Evolutionary conservation across 139 green algal genomes (phyloP), one percentile per base, ranked within the genome.

Genomic region (Protoeuglena noctilucae): DNA sequence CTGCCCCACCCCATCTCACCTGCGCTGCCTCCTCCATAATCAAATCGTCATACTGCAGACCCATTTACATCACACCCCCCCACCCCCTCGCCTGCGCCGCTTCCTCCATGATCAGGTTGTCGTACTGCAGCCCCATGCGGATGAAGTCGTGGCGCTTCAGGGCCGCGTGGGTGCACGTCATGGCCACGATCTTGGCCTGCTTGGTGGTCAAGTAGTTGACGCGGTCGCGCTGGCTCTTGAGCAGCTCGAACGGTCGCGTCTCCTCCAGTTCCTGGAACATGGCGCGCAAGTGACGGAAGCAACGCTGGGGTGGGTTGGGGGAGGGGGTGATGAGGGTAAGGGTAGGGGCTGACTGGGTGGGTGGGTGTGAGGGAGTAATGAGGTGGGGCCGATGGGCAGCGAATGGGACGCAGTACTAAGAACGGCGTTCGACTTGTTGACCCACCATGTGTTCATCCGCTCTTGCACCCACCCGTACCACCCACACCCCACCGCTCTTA

Each of bases 61-160:
- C 57, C 81, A 98, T 88, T 56, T 92, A 92, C 53, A 98, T 92
- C 70, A 96, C 91, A n/a, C 89, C 93, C 75, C 98, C 92, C 43
- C 97, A 88, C 75, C 98, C 91, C 64, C 95, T 70, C 46, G 96
- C 86, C 34, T 98, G 91, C 7, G 81, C 91, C 27, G 67, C 74
- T 66, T 98, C 91, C 80, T 98, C 91, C 82, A 98, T 95, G 30
- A 98, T 54, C 48, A 98, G 70, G 64, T 86, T 96, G 77, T 98
- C 91, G 55, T 94, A 98, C 65, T 89, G 80, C 64, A 98, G 87
- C 3, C 78, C 85, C 53, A 96, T 64, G 23, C 85, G 63, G 28
- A 98, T 55, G 68, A 98, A 98, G 65, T 98, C 91, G 40, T 71
- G 57, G 1, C 87, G 73, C 75, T 96, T 96, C 17, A 98, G 71